These are phyloP conservation scores for Camelina hispida DNA, from an alignment of 345 rosid species.

Conservation along the genomic window DNA sequence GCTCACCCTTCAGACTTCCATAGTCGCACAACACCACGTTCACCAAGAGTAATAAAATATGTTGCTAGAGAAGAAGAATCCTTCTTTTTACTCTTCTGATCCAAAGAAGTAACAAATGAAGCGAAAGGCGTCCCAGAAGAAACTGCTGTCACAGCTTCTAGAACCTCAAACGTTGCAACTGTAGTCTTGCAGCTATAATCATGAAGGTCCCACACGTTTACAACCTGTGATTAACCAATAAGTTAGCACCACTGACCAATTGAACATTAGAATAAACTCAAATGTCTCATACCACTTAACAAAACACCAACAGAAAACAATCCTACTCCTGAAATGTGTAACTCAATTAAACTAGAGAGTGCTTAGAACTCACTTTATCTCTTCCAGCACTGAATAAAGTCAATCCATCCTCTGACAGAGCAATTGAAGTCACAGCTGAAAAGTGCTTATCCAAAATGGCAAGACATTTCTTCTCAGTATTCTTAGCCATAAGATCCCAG, in stretches of 20 bases:
- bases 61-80: slow-evolving; percentile 47
- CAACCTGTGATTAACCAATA: slow-evolving; percentile 66
- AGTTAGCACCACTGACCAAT: slow-evolving; percentile 18
- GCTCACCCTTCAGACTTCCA: slow-evolving; percentile 89
- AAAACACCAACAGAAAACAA: slow-evolving; percentile 7
- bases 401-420: slow-evolving; percentile 83
- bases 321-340: slow-evolving; percentile 27
- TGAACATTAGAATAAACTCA: slow-evolving; percentile 1
- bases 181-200: slow-evolving; percentile 75
- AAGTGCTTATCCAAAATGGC: slow-evolving; percentile 78
- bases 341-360: slow-evolving; percentile 18
- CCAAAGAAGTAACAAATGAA: slow-evolving; percentile 51
- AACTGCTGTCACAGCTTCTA: slow-evolving; percentile 75
- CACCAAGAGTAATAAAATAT: slow-evolving; percentile 81
- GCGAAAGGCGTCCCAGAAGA: slow-evolving; percentile 59
- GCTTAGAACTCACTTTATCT: slow-evolving; percentile 67
- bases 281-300: slow-evolving; percentile 14
- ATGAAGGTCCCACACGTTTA: slow-evolving; percentile 89
- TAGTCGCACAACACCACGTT: slow-evolving; percentile 78
- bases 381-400: slow-evolving; percentile 84
- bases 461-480: slow-evolving; percentile 68
- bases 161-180: slow-evolving; percentile 78
- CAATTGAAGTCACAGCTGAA: slow-evolving; percentile 82
- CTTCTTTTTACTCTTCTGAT: slow-evolving; percentile 53
- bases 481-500: slow-evolving; percentile 85